Evolutionary conservation across 2,329 filamentous ascomycete species (phyloP), one percentile per base, ranked within the genome.

Genomic region (Endoconidiophora laricicola): DNA sequence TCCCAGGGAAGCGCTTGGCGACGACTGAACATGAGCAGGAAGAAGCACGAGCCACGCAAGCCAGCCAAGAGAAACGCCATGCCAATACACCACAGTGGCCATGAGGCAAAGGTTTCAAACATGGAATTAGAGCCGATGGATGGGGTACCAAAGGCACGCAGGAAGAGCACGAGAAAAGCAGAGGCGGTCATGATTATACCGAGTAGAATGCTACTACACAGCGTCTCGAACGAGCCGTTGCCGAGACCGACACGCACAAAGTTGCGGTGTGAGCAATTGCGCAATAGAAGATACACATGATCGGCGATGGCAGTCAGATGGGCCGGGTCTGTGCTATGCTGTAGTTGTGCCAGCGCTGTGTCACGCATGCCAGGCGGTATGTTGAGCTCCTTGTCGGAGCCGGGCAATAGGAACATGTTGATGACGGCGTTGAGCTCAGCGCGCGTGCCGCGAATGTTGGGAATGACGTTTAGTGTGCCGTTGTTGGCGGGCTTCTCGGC

Each of bases 241-340:
- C 66, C 71, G 33, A 74, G 68, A 53, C 72, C 73, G 5, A 77
- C 63, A 38, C 72, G 69, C 43, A 74, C 62, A 55, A 77, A 70
- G 58, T 69, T 67, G 49, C 69, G 63, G 56, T 70, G 63, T 18
- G 69, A 71, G 61, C 69, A 71, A 58, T 67, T 69, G 52, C 63
- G 65, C 16, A 71, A 62, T 26, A 71, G 64, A 29, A 63, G 58
- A 56, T 70, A 69, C 37, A 67, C 64, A 57, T 71, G 68, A 52
- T 70, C 67, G 26, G 67, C 68, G 4, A 71, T 59, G 18, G 68
- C 66, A 18, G 56, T 55, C n/a, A 71, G 62, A 48, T 64, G 58
- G 3, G 57, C 56, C 0, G 69, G 67, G 50, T 69, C 62, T 1
- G 60, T 60, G 4, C 63, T 64, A 4, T 55, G 55, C 18, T 61